Evolutionary conservation across 2,329 filamentous ascomycete genomes (phyloP).

Genomic region (Colletotrichum acutatum): DNA sequence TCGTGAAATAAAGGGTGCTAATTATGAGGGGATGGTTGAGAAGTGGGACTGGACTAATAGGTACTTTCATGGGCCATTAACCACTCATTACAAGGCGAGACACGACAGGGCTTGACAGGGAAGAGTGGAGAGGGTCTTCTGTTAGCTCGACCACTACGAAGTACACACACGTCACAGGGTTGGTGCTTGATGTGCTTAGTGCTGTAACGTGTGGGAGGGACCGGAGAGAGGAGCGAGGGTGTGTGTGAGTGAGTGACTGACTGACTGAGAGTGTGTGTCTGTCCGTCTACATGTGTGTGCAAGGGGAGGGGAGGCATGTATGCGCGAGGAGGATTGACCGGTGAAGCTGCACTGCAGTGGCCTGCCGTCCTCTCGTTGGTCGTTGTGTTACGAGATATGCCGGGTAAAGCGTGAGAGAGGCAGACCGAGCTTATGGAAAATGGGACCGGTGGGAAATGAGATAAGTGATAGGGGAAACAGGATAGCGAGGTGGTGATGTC

Average conservation of each 20-base stretch:
- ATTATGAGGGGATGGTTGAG: background rate
- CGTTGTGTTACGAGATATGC: background rate
- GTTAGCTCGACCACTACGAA: background rate
- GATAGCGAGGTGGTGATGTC: background rate
- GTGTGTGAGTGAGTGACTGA: background rate
- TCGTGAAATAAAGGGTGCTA: background rate
- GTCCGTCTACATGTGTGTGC: background rate
- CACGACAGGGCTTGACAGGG: background rate
- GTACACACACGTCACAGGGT: conserved; percentile 3
- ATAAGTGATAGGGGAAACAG: background rate
- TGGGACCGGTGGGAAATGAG: background rate
- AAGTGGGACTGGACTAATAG: background rate
- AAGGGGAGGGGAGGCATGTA: background rate
- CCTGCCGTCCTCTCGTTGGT: background rate
- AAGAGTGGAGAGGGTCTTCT: background rate
- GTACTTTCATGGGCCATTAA: background rate
- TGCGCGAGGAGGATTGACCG: conserved; percentile 4
- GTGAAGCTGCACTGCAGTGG: conserved; percentile 12
- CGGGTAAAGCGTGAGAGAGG: background rate
- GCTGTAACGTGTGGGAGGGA: background rate
- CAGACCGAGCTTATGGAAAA: background rate
- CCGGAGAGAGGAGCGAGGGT: background rate
- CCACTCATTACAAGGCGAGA: background rate
- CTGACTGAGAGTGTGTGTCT: background rate
- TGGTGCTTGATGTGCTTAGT: conserved; percentile 1